Conservation (phyloP, 176 grass and related monocot genomes). For the Stipa capillata region DNA sequence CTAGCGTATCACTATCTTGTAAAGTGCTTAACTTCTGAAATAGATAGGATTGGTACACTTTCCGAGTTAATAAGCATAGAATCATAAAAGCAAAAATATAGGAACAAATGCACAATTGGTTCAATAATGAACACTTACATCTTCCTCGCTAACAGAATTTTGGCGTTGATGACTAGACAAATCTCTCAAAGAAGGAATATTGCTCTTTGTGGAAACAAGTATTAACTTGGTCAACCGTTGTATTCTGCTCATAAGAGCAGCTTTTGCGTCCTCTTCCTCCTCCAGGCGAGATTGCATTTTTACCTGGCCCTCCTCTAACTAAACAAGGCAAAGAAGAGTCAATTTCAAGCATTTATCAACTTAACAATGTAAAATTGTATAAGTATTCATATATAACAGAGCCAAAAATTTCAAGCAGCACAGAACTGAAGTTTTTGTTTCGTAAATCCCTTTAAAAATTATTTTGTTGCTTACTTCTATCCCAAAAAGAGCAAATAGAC, state of each 20-base stretch:
- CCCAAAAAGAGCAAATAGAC: not conserved
- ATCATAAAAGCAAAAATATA: conserved; percentile 11
- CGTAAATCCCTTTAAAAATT: not conserved
- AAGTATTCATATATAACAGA: not conserved
- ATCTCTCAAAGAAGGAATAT: conserved; percentile 66
- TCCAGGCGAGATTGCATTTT: conserved; percentile 98
- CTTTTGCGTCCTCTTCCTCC: conserved; percentile 99
- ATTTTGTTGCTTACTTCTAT: not conserved
- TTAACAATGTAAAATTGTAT: not conserved
- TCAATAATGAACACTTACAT: conserved; percentile 42
- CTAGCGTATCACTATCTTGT: conserved; percentile 36
- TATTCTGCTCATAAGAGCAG: conserved; percentile 99
- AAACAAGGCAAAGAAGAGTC: conserved; percentile 27
- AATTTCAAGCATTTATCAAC: conserved; percentile 11
- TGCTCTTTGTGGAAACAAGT: conserved; percentile 95
- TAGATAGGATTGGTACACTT: not conserved
- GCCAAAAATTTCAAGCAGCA: not conserved
- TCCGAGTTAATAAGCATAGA: conserved; percentile 9
- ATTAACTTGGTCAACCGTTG: conserved; percentile 93
- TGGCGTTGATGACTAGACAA: conserved; percentile 34
- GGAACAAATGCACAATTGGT: not conserved
- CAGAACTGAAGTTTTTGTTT: too few relatives aligned
- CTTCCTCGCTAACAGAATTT: conserved; percentile 61
- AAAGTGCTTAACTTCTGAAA: conserved; percentile 70
- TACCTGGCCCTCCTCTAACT: conserved; percentile 96